Base-by-base conservation (phyloP, 73 alveolate genomes). In the Paraurostyla sp. region DNA sequence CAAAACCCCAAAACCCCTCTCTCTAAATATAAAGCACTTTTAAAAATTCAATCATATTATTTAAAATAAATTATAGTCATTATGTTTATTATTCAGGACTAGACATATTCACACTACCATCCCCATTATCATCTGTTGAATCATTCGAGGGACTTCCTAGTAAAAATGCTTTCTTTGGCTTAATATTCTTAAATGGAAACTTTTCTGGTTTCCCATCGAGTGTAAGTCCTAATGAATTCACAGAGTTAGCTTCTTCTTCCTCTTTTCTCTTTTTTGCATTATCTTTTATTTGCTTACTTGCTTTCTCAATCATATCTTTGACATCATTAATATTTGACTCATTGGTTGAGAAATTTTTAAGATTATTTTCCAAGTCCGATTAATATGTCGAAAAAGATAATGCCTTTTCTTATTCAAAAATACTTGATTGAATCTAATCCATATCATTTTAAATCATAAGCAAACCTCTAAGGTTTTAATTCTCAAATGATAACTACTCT, bases 151-250 rank as follows among this genome's bases (percentile, higher is more conserved):
- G 82, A 15, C 87, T 71, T 13, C 87, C 87, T 15, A 73, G 52
- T 45, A 73, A 48, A 73, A 48, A 73, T 45, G 87, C 87, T 25
- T 73, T 73, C 71, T 73, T 73, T 3, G 87, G 87, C 27, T 73
- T 73, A 22, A 73, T 73, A 45, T 73, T 73, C 46, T 73, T 73
- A 50, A 73, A 73, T 11, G 87, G 87, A 50, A 73, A 73, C 87
- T 73, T 18, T 35, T 73, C 87, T 0, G 87, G 87, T 27, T 45
- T 50, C 22, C 87, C 87, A 73, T 73, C 87, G 0, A 73, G 87
- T 32, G 71, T 73, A 20, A 73, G 51, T 25, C 73, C 68, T 29
- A 71, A 6, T 23, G 69, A 3, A 50, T 27, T 73, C 3, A 35
- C 87, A 23, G 71, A 50, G 42, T 48, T 45, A 0, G 68, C 87